Conservation (phyloP, 192 early-diverging fungal species). For the Phlyctochytrium bullatum region DNA sequence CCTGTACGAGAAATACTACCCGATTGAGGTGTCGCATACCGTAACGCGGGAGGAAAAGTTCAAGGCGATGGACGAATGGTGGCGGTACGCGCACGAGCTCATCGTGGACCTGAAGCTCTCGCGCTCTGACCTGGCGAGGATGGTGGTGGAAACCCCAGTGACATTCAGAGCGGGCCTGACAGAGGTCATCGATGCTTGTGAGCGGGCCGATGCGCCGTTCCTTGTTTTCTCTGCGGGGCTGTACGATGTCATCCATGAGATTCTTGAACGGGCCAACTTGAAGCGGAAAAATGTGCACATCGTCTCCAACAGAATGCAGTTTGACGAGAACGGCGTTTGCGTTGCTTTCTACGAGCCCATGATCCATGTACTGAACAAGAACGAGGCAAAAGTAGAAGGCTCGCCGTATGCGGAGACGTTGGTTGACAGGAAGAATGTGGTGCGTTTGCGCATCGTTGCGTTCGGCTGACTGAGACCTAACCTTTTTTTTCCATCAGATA, state of each 20-base stretch:
- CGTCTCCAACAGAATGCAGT: slow-evolving; percentile 70
- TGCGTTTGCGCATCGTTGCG: slow-evolving; percentile 6
- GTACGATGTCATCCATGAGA: slow-evolving; percentile 61
- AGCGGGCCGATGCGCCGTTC: slow-evolving; percentile 47
- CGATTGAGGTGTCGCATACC: slow-evolving; percentile 59
- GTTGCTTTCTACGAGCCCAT: slow-evolving; percentile 62
- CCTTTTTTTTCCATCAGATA: slow-evolving; percentile 32
- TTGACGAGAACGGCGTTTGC: slow-evolving; percentile 52
- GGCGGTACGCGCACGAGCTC: slow-evolving; percentile 56
- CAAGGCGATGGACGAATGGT: slow-evolving; percentile 72
- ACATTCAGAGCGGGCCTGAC: slow-evolving; percentile 46
- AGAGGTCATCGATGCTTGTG: slow-evolving; percentile 37
- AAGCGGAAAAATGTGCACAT: slow-evolving; percentile 58
- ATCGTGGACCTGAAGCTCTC: slow-evolving; percentile 51
- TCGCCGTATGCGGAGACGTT: slow-evolving; percentile 44
- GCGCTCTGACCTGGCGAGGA: slow-evolving; percentile 44
- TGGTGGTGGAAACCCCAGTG: slow-evolving; percentile 47
- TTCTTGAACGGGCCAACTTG: slow-evolving; percentile 42
- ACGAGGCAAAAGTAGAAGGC: slow-evolving; percentile 51
- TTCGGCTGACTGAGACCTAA: not conserved
- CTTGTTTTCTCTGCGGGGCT: slow-evolving; percentile 74
- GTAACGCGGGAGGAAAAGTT: slow-evolving; percentile 56
- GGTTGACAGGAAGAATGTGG: slow-evolving; percentile 51
- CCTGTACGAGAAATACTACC: slow-evolving; percentile 65
- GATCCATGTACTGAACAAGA: slow-evolving; percentile 74